Base-by-base conservation (phyloP, 208 protist species). In the Trypanosoma caninum region DNA sequence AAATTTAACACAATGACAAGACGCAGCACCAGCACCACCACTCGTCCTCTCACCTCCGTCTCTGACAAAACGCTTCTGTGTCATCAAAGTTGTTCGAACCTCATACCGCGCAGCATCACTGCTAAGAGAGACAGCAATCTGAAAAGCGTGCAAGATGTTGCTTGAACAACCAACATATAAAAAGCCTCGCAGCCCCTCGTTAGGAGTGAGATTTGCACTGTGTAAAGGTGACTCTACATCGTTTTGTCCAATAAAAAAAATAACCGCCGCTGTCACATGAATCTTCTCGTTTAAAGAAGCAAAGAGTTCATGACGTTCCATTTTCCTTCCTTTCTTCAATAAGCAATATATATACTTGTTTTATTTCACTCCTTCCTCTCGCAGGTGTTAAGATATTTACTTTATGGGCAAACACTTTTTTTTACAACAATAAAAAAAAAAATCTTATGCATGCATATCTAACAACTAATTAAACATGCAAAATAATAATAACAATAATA, bases 141-240 rank as follows among this genome's bases (percentile, higher is more conserved):
- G 69, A 16, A 70, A 60, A n/a, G 68, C 59, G 22, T 73, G 47
- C 18, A 85, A 46, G 0, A 48, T 74, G 46, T 65, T 57, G 38
- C 78, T 56, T 0, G 44, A 47, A 3, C 62, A 59, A 14, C 74
- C 70, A 31, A 77, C 48, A 28, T 70, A 78, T 4, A 81, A 47
- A 30, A 76, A 64, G 3, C 62, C 35, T 25, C 59, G 50, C 22
- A 78, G 45, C 22, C 59, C 53, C 33, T 78, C 74, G n/a, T 42
- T 28, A 41, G 48, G 41, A 9, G 11, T 22, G 4, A 67, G 61
- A 51, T 55, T 38, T 28, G 46, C 40, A 14, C 45, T 37, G 18
- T 22, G 30, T 7, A 40, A 10, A 5, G 51, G 1, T 2, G 56
- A 16, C 3, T 50, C 31, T 2, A 3, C 25, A 30, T 51, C 65